Evolutionary conservation across 2,329 filamentous ascomycete genomes (phyloP), one percentile per base, ranked within the genome.

Genomic region (Didymella segeticola): DNA sequence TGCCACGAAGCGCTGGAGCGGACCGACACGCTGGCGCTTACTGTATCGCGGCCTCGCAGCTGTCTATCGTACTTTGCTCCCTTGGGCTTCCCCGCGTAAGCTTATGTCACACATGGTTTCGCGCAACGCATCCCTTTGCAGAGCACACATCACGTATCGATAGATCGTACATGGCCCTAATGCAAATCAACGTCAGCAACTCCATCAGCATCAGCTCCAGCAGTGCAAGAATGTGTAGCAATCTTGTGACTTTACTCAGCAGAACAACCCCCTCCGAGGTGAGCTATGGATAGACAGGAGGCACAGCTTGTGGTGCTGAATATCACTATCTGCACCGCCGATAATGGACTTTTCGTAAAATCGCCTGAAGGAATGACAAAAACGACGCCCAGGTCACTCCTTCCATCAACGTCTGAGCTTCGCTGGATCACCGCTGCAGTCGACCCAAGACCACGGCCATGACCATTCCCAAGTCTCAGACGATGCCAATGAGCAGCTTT

Each of bases 11-110:
- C 30, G 51, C 46, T 49, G 46, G 39, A 36, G 20, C 45, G 51
- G 51, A 54, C 45, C 51, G 51, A 54, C 39, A 53, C 45, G 34
- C 23, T 49, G 45, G 45, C 46, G 51, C 51, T 54, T 48, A 54
- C 51, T 48, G 45, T 15, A 42, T 33, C 25, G 7, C 19, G 6
- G 42, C 42, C 15, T 37, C 29, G 15, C 34, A 42, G 29, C 43
- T 37, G 30, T 31, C 36, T 25, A 25, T 4, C 23, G 11, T n/a
- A 9, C 26, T 30, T 25, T 22, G 2, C 23, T 29, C 26, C 10
- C 36, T 34, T 41, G 27, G 43, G 51, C 51, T 48, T 17, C 39
- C 45, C 39, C 51, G 51, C 51, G 34, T 54, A 45, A 54, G 51
- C 51, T 49, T 23, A 38, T 19, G 25, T 41, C 33, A 41, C 34